Conservation (phyloP, 2,329 filamentous ascomycete species). For the Sporothrix brasiliensis region DNA sequence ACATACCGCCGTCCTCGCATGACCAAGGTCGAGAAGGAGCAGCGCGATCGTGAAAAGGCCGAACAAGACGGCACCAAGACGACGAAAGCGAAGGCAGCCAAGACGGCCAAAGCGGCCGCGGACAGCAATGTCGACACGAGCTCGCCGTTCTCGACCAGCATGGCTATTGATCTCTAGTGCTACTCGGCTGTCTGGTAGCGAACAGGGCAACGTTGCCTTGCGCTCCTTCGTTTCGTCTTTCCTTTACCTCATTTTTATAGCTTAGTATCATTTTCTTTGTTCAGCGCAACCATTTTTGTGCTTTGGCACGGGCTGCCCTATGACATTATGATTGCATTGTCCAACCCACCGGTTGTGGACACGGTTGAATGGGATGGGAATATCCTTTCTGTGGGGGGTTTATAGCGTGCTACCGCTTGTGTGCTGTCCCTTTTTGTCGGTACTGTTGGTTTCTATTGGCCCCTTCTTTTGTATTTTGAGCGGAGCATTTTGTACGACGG, state of each 20-base stretch:
- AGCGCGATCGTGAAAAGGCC: conserved; percentile 78
- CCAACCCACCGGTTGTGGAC: too few species aligned
- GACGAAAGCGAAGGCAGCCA: conserved; percentile 2
- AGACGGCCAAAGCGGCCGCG: conserved; percentile 24
- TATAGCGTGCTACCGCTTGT: conserved; percentile 4
- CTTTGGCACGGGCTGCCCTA: background rate
- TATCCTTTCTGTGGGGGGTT: background rate
- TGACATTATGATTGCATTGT: conserved; percentile 10
- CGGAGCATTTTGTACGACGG: background rate
- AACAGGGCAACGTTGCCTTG: background rate
- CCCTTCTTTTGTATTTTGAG: background rate
- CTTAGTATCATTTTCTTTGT: background rate
- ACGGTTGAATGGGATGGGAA: background rate
- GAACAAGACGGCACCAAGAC: conserved; percentile 44
- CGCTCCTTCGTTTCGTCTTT: background rate
- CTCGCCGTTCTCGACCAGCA: conserved; percentile 33
- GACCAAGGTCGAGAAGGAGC: conserved; percentile 81
- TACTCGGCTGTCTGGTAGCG: background rate
- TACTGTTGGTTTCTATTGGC: background rate
- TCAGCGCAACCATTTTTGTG: background rate
- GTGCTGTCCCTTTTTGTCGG: background rate
- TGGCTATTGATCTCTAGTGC: conserved; percentile 33
- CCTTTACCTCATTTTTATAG: background rate
- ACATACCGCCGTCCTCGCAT: conserved; percentile 80
- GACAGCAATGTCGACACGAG: conserved; percentile 22